These are phyloP conservation scores for Cyberlindnera subsufficiens DNA, from an alignment of 805 yeast genomes.

Conservation along the genomic window DNA sequence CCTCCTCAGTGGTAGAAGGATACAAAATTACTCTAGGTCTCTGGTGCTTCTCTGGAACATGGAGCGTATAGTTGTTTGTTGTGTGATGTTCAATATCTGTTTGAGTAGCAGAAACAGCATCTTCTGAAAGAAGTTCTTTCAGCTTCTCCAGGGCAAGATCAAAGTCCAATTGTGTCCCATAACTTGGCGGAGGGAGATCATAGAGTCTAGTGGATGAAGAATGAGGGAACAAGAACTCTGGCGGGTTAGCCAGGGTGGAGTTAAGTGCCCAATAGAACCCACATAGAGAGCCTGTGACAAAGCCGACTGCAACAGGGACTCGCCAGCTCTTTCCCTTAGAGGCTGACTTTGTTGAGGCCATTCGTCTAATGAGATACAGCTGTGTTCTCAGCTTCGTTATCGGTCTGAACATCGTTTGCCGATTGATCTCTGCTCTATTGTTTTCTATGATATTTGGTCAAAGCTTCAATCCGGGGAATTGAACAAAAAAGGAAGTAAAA, in stretches of 20 bases:
- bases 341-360: not conserved
- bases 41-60: conserved; percentile 40
- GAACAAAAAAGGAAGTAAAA: not conserved
- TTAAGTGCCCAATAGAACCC: conserved; percentile 24
- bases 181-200: conserved; percentile 22
- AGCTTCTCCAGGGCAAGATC: conserved; percentile 19
- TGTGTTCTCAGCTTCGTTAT: not conserved
- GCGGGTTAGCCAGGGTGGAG: conserved; percentile 18
- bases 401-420: too few relatives aligned
- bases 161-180: conserved; percentile 23
- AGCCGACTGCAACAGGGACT: conserved; percentile 11
- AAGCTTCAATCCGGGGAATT: not conserved
- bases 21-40: conserved; percentile 35
- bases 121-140: conserved; percentile 30
- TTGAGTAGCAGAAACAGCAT: conserved; percentile 18
- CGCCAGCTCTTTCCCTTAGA: conserved; percentile 1
- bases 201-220: conserved; percentile 19
- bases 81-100: conserved; percentile 38
- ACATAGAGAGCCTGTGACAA: conserved; percentile 12
- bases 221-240: conserved; percentile 24
- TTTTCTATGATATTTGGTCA: too few relatives aligned
- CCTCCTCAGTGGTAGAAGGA: conserved; percentile 52
- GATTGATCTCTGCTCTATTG: too few relatives aligned
- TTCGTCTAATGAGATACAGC: not conserved
- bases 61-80: conserved; percentile 44